A percentile compares a stretch with the other conserved stretches of the same genome.
These are phyloP conservation scores for Pugionium dolabratum DNA, from an alignment of 345 rosid species.

Conservation along the genomic window DNA sequence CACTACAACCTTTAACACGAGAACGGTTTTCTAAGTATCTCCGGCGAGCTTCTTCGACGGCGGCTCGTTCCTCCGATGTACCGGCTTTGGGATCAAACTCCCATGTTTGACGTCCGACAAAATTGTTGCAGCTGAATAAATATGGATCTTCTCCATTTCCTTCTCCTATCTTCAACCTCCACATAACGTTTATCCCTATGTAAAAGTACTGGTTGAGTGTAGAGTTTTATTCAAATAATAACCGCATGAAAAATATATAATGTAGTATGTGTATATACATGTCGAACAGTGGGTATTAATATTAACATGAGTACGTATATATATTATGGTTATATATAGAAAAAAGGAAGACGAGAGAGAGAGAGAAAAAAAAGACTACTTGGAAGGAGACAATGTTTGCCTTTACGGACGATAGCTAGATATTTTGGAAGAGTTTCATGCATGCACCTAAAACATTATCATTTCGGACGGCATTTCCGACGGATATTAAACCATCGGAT, in stretches of 20 bases:
- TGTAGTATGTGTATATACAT: too few relatives aligned
- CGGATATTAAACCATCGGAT: too few relatives aligned
- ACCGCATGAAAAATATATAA: neutral
- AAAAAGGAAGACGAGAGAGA: too few relatives aligned
- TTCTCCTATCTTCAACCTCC: slow-evolving; percentile 54
- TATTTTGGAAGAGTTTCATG: too few relatives aligned
- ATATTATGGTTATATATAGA: too few relatives aligned
- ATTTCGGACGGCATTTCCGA: too few relatives aligned
- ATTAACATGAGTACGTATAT: too few relatives aligned
- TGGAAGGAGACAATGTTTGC: too few relatives aligned
- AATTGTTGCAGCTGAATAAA: slow-evolving; percentile 48
- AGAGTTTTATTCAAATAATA: neutral
- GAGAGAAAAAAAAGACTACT: too few relatives aligned
- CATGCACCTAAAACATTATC: too few relatives aligned
- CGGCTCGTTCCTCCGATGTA: slow-evolving; percentile 46
- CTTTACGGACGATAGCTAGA: too few relatives aligned
- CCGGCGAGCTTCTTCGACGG: slow-evolving; percentile 53
- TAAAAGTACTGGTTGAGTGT: neutral
- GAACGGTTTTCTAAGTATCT: slow-evolving; percentile 36
- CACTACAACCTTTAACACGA: slow-evolving; percentile 44
- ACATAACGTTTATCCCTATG: slow-evolving; percentile 30
- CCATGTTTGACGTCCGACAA: slow-evolving; percentile 50
- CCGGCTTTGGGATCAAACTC: slow-evolving; percentile 51
- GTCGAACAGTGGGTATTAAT: too few relatives aligned
- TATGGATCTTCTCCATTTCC: slow-evolving; percentile 45